Base-by-base conservation (phyloP, 2,329 filamentous ascomycete species). In the Neofusicoccum kwambonambiense region DNA sequence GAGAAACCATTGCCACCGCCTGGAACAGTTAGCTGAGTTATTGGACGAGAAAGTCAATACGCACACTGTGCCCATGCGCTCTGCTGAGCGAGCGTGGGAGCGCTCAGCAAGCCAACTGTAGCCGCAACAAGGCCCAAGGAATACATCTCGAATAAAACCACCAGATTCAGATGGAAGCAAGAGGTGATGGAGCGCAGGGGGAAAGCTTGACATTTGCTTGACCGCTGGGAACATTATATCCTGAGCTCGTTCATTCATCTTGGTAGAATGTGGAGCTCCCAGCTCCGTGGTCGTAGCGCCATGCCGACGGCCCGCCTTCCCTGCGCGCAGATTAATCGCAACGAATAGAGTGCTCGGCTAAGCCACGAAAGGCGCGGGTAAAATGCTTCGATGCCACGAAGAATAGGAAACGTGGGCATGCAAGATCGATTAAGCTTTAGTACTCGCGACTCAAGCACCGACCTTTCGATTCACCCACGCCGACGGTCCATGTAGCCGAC, bases 31-130 rank as follows among this genome's bases (percentile, higher is more conserved):
- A 58, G 41, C 22, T 31, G 31, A 39, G 17, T 12, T 9, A 11
- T 4, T 19, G 19, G 22, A 19, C 2, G 13, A 9, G n/a, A n/a
- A 13, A 3, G 12, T 8, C 37, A 9, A 9, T 4, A 64, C 68
- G 7, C 71, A 76, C 74, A 77, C 70, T 77, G 74, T 64, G 73
- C 72, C 72, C 73, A 77, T 56, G 74, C 72, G 17, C 67, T 67
- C 22, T 50, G 45, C 45, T 62, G 58, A 11, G 73, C 69, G 3
- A 68, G 68, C 8, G 74, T 74, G 47, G 67, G 69, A 15, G 69
- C 70, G 15, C 68, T 67, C 13, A 77, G 56, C 22, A 73, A n/a
- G 13, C 69, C 70, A 13, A 76, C 8, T 5, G 70, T 58, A 39
- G 64, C 64, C 4, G 70, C 52, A 15, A 19, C 31, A 37, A 60